phyloP scores from a whole-genome alignment of 2,329 filamentous ascomycete species.

The Ascochyta pisi region DNA sequence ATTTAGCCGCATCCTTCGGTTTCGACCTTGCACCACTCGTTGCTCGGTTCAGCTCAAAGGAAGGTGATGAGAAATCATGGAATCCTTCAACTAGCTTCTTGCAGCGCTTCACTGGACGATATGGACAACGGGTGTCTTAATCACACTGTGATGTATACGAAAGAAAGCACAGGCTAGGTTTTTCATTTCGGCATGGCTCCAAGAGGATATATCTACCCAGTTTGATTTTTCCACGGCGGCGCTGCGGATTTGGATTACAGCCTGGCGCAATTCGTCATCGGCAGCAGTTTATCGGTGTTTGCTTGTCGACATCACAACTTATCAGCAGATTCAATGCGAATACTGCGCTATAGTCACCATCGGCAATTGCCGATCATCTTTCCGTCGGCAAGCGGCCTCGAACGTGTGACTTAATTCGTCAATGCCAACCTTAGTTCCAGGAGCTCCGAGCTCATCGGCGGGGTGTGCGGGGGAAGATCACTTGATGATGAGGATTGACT shows the following conservation, averaged over 20 bases:
- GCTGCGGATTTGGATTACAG: neutral
- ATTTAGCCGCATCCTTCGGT: neutral
- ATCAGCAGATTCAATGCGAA: neutral
- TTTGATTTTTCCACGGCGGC: neutral
- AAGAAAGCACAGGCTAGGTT: neutral
- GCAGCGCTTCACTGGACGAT: neutral
- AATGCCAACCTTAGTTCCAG: conserved; percentile 3
- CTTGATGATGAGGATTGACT: neutral
- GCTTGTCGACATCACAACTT: neutral
- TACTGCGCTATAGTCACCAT: neutral
- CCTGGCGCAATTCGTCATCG: neutral
- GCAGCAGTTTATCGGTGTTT: neutral
- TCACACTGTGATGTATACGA: neutral
- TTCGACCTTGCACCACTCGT: neutral
- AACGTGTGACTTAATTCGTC: conserved; percentile 5
- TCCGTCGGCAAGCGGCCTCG: conserved; percentile 2
- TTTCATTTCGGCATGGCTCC: neutral
- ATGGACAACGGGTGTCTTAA: neutral
- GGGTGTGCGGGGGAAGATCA: conserved; percentile 5
- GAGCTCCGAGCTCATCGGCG: conserved; percentile 1
- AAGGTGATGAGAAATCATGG: neutral
- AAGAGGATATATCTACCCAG: conserved; percentile 11
- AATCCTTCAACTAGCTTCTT: conserved; percentile 2
- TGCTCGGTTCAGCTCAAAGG: neutral
- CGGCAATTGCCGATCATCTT: conserved; percentile 7